Evolutionary conservation across 345 rosid species (phyloP).

Genomic region (Acer yangbiense): DNA sequence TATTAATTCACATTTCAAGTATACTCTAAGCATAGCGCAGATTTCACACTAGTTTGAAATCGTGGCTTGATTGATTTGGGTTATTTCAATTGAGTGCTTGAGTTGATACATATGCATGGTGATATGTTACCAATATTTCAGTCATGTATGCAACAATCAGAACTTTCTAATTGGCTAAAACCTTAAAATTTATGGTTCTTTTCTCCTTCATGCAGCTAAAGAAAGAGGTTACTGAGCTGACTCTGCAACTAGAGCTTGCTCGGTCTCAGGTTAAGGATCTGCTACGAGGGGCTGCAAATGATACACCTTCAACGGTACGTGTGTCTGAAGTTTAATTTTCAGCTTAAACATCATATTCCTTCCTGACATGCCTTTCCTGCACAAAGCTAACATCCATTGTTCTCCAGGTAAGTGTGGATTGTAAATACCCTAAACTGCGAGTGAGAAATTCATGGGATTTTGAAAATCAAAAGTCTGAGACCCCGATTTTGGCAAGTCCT

Average conservation of each 20-base stretch:
- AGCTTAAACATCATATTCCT: slow-evolving; percentile 8
- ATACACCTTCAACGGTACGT: slow-evolving; percentile 38
- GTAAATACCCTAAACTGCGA: slow-evolving; percentile 68
- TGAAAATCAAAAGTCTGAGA: slow-evolving; percentile 39
- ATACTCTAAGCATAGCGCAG: neutral
- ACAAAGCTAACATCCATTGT: slow-evolving; percentile 14
- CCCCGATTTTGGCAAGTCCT: slow-evolving; percentile 43
- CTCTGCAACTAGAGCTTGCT: slow-evolving; percentile 54
- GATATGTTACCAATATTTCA: neutral
- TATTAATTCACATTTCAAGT: neutral
- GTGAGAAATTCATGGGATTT: slow-evolving; percentile 68
- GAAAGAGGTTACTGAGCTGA: slow-evolving; percentile 58
- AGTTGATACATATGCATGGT: neutral
- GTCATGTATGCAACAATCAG: neutral
- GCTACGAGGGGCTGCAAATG: slow-evolving; percentile 32
- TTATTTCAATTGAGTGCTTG: neutral
- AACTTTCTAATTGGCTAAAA: neutral
- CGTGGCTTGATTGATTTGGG: neutral
- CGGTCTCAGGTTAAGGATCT: slow-evolving; percentile 64
- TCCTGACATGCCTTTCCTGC: slow-evolving; percentile 13
- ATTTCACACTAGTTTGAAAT: neutral
- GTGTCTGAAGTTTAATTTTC: slow-evolving; percentile 18
- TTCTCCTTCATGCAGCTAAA: slow-evolving; percentile 52
- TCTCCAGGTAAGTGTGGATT: slow-evolving; percentile 49
- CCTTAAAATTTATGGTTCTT: slow-evolving; percentile 5